Conservation (phyloP, 345 rosid species). For the Rhizophora mangle region DNA sequence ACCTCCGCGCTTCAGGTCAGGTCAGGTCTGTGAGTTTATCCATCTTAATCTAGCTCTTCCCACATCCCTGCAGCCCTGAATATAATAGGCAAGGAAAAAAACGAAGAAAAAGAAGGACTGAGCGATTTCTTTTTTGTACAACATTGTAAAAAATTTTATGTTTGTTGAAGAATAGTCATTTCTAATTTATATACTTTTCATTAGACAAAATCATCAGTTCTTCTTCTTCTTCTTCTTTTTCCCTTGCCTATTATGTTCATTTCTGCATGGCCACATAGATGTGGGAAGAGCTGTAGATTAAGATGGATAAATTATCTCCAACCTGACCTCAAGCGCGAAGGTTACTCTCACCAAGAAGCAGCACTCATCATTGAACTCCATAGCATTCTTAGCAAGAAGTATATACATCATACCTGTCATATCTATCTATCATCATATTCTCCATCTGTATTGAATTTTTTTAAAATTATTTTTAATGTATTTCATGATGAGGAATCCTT, state of each 20-base stretch:
- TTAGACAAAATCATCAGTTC: not conserved
- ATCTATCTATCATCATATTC: too few species aligned
- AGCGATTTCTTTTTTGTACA: not conserved
- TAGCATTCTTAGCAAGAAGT: constrained; percentile 90
- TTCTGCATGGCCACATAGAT: constrained; percentile 69
- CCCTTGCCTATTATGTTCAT: not conserved
- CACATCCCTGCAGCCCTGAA: too few species aligned
- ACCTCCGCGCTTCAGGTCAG: too few species aligned
- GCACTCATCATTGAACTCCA: constrained; percentile 93
- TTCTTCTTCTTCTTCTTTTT: not conserved
- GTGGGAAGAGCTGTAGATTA: constrained; percentile 98
- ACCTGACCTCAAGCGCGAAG: constrained; percentile 89
- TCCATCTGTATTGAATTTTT: not conserved
- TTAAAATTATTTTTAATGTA: not conserved
- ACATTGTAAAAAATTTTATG: too few species aligned
- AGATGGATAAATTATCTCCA: constrained; percentile 93
- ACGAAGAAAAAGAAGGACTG: too few species aligned
- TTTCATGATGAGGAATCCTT: too few species aligned
- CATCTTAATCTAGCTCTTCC: too few species aligned
- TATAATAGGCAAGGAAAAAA: too few species aligned
- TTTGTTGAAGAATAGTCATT: too few species aligned
- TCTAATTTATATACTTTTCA: not conserved
- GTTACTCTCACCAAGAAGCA: constrained; percentile 91
- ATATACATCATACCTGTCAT: not conserved
- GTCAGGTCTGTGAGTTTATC: too few species aligned